Base-by-base conservation (phyloP, 2,329 filamentous ascomycete genomes). In the Pseudocercospora musae region DNA sequence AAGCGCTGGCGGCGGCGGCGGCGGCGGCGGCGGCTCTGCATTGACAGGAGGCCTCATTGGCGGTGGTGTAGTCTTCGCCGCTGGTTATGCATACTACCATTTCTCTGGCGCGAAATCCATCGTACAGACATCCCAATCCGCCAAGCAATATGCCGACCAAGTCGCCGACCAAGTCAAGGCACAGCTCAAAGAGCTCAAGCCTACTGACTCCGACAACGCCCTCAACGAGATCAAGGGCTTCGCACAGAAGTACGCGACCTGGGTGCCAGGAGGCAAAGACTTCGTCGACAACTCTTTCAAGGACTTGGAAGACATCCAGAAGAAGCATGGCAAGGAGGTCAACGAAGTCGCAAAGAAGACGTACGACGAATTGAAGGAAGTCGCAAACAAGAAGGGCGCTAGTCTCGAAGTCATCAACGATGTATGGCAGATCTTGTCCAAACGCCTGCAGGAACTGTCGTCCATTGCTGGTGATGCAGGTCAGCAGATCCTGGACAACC, bases 281-380 rank as follows among this genome's bases (percentile, higher is more conserved):
- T 91, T 89, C 69, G 84, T 92, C 53, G 88, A 92, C 71, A 76
- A 80, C 1, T 85, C 84, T 0, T 93, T 92, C 76, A 80, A 88
- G 23, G 89, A 92, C 68, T 79, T 90, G 48, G 89, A 92, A 54
- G 84, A 82, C 31, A 81, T 92, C 29, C 84, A 86, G 49, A 76
- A 84, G 66, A 88, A 88, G 71, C 88, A 92, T 74, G 81, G 83
- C 50, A 81, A 88, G 0, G 89, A 92, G 72, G 87, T 90, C 6
- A 87, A 92, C 70, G 76, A 85, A 70, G 85, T 92, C 49, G 79
- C 92, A 59, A 80, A 78, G 21, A 85, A 90, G 53, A 84, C 88
- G 1, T 92, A 92, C 74, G 80, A 80, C 27, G 84, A 91, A 69
- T 81, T 92, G 59, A 86, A 87, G 68, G 80, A 84, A 23, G 77